A percentile compares a stretch with the other conserved stretches of the same genome.
These are phyloP conservation scores for Elsinoe arachidis DNA, from an alignment of 2,329 filamentous ascomycete species.

Conservation along the genomic window DNA sequence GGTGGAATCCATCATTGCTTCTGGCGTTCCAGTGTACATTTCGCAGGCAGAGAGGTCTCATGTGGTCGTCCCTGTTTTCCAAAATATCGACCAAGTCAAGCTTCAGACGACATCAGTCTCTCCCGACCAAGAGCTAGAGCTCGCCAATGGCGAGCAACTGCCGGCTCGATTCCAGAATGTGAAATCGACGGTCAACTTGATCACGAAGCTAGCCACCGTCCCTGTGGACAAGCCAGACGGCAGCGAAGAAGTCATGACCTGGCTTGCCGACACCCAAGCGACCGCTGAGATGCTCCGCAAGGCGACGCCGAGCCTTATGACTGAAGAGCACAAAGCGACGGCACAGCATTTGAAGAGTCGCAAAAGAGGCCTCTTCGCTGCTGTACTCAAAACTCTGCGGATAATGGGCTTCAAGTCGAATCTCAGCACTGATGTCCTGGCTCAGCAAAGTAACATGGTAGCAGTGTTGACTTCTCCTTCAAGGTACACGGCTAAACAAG, in stretches of 20 bases:
- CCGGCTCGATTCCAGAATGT: constrained; percentile 64
- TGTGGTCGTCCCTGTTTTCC: not conserved
- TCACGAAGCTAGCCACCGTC: constrained; percentile 54
- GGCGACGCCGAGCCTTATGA: constrained; percentile 72
- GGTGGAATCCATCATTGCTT: constrained; percentile 50
- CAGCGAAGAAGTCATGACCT: constrained; percentile 28
- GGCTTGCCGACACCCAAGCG: constrained; percentile 12
- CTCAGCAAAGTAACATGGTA: constrained; percentile 63
- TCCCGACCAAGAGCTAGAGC: not conserved
- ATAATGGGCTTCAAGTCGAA: constrained; percentile 88
- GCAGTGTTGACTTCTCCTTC: constrained; percentile 53
- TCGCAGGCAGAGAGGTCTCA: not conserved
- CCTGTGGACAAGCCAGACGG: constrained; percentile 48
- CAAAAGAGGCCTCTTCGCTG: constrained; percentile 83
- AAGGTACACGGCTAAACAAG: constrained; percentile 14
- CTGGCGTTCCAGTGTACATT: constrained; percentile 17
- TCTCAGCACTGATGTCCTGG: constrained; percentile 62
- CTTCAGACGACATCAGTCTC: no score
- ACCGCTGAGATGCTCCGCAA: constrained; percentile 58
- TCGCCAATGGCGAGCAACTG: constrained; percentile 32
- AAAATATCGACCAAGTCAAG: not conserved
- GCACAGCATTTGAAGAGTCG: constrained; percentile 85
- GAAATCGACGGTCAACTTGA: constrained; percentile 61
- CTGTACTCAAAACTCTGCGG: constrained; percentile 72
- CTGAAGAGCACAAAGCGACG: constrained; percentile 72